phyloP scores from a whole-genome alignment of 2,329 filamentous ascomycete genomes.

The Tolypocladium ovalisporum region DNA sequence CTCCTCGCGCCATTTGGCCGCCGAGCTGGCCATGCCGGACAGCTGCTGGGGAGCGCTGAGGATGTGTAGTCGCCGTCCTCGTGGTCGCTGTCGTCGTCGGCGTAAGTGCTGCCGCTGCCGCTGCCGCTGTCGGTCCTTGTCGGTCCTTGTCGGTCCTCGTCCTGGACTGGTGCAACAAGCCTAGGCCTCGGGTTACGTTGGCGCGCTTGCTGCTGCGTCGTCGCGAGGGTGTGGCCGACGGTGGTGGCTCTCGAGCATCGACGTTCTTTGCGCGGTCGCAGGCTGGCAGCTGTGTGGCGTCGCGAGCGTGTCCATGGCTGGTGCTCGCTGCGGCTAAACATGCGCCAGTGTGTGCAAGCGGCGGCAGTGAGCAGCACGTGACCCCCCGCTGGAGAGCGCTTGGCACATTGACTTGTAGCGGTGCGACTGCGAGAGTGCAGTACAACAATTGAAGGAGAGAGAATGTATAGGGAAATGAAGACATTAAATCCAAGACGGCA shows the following conservation, averaged over 20 bases:
- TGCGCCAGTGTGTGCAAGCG: not conserved
- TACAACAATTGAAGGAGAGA: no score
- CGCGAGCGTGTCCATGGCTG: constrained; percentile 8
- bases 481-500: no score
- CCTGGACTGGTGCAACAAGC: not conserved
- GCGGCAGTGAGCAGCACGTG: not conserved
- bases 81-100: not conserved
- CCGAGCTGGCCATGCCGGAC: constrained; percentile 40
- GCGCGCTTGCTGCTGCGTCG: constrained; percentile 1
- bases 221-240: constrained; percentile 10
- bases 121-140: not conserved
- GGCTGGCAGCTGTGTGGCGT: constrained; percentile 10
- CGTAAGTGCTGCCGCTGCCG: not conserved
- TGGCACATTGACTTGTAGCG: no score
- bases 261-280: constrained; percentile 15
- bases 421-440: no score
- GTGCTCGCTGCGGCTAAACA: constrained; percentile 2
- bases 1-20: constrained; percentile 53
- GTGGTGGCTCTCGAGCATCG: constrained; percentile 5
- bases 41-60: not conserved
- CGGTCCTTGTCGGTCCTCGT: not conserved
- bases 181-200: not conserved
- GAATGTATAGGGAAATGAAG: no score
- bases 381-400: not conserved
- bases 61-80: not conserved